Conservation (phyloP, 1,139 yeast species). For the Ogataea hybrid region DNA sequence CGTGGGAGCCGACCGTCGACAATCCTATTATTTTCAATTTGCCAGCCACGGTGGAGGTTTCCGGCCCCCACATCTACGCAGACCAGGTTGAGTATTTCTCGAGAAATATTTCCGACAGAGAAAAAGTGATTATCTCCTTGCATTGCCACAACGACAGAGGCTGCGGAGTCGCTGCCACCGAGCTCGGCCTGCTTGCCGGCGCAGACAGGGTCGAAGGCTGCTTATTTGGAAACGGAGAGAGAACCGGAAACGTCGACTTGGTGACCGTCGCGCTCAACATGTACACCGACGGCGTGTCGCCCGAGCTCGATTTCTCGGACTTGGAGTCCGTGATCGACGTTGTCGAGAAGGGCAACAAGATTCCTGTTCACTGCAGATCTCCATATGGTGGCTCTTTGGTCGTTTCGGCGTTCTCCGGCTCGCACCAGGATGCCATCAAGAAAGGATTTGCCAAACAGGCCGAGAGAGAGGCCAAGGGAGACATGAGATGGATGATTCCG, state of each 20-base stretch:
- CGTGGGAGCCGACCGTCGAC: slow-evolving; percentile 87
- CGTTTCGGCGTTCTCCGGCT: slow-evolving; percentile 94
- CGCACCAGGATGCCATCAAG: slow-evolving; percentile 98
- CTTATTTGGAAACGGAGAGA: slow-evolving; percentile 95
- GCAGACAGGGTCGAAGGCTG: slow-evolving; percentile 99
- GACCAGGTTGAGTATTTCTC: slow-evolving; percentile 94
- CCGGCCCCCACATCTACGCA: slow-evolving; percentile 92
- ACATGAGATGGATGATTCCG: slow-evolving; percentile 75
- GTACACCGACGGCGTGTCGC: slow-evolving; percentile 92
- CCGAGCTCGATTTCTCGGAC: slow-evolving; percentile 85
- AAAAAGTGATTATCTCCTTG: slow-evolving; percentile 80
- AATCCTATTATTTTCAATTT: slow-evolving; percentile 90
- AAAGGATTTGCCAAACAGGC: slow-evolving; percentile 79
- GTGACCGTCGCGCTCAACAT: slow-evolving; percentile 93
- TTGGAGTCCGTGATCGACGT: slow-evolving; percentile 77
- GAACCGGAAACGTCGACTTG: slow-evolving; percentile 97
- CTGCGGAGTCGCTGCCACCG: slow-evolving; percentile 97
- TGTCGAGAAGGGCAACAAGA: slow-evolving; percentile 92
- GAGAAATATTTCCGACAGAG: slow-evolving; percentile 77
- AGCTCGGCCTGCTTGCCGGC: slow-evolving; percentile 90
- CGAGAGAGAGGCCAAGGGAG: slow-evolving; percentile 46
- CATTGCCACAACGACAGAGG: slow-evolving; percentile 98
- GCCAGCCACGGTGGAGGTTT: slow-evolving; percentile 96
- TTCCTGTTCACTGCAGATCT: slow-evolving; percentile 88
- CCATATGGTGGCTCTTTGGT: slow-evolving; percentile 97